Evolutionary conservation across 2,329 filamentous ascomycete species (phyloP).

Genomic region (Claviceps cyperi): DNA sequence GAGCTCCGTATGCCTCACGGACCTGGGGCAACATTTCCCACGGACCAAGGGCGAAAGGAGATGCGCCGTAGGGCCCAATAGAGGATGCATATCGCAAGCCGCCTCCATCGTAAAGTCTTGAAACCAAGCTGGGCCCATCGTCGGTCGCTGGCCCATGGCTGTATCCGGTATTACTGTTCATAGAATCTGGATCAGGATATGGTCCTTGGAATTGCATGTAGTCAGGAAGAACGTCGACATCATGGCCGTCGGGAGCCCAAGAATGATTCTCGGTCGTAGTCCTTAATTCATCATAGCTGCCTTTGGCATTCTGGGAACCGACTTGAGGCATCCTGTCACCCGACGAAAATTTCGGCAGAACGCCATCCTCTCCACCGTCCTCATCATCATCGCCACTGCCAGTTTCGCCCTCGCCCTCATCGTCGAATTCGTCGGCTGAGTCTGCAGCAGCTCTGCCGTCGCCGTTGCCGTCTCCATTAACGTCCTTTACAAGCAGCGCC

Average conservation of each 20-base stretch:
- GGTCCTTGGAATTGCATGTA: constrained; percentile 5
- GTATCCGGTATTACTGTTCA: constrained; percentile 1
- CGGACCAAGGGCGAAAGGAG: constrained; percentile 9
- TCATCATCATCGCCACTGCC: constrained; percentile 15
- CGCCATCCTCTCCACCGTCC: constrained; percentile 20
- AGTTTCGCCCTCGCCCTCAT: constrained; percentile 10
- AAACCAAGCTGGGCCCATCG: constrained; percentile 3
- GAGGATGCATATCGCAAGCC: constrained; percentile 5
- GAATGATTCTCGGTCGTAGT: constrained; percentile 3
- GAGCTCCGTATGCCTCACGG: constrained; percentile 18
- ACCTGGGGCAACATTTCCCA: constrained; percentile 6
- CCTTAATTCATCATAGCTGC: constrained; percentile 6
- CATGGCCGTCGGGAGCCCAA: constrained; percentile 3
- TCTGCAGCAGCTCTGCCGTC: constrained; percentile 15
- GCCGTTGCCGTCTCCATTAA: constrained; percentile 15
- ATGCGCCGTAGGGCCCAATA: constrained; percentile 7
- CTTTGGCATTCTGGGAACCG: neutral
- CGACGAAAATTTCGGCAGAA: constrained; percentile 18
- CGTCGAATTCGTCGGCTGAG: constrained; percentile 12
- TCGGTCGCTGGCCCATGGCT: neutral
- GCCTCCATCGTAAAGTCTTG: constrained; percentile 4
- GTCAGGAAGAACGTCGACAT: neutral
- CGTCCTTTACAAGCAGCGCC: neutral
- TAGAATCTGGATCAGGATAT: constrained; percentile 4
- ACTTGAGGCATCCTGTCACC: constrained; percentile 9